Conservation (phyloP, 1,284 basidiomycete species). For the Melampsora larici-populina region DNA sequence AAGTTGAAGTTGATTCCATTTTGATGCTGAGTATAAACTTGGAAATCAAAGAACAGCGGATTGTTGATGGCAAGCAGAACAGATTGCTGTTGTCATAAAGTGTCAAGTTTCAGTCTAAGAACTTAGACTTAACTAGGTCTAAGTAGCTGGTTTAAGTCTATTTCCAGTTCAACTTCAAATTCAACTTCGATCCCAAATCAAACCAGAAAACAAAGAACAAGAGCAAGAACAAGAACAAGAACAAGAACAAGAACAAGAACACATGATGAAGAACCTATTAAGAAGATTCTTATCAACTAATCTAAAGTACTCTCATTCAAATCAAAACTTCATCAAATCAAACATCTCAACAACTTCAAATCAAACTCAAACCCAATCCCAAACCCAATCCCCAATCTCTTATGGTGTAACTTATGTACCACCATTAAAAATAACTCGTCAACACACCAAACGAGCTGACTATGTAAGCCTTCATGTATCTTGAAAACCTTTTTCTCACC, state of each 20-base stretch:
- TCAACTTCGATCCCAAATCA: neutral
- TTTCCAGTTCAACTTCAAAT: too few species aligned
- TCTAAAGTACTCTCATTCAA: neutral
- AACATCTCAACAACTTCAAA: neutral
- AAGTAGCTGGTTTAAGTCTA: too few species aligned
- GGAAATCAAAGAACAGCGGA: too few species aligned
- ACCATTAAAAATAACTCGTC: conserved; percentile 25
- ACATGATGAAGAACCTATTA: neutral
- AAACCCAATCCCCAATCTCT: neutral
- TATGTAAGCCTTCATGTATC: too few species aligned
- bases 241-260: neutral
- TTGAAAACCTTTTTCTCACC: too few species aligned
- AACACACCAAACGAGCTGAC: conserved; percentile 36
- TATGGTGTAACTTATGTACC: conserved; percentile 42
- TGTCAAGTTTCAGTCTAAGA: too few species aligned
- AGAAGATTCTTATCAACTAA: neutral
- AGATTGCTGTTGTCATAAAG: too few species aligned
- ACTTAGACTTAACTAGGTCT: too few species aligned
- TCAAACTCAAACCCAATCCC: neutral
- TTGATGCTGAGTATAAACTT: too few species aligned
- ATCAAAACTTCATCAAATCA: neutral
- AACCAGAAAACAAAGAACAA: neutral
- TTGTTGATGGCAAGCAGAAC: too few species aligned
- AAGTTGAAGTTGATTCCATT: too few species aligned
- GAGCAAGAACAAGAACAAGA: neutral